A percentile compares a stretch with the other conserved stretches of the same genome.
phyloP scores from a whole-genome alignment of 2,329 filamentous ascomycete genomes.

The Aspergillus phoenicis region DNA sequence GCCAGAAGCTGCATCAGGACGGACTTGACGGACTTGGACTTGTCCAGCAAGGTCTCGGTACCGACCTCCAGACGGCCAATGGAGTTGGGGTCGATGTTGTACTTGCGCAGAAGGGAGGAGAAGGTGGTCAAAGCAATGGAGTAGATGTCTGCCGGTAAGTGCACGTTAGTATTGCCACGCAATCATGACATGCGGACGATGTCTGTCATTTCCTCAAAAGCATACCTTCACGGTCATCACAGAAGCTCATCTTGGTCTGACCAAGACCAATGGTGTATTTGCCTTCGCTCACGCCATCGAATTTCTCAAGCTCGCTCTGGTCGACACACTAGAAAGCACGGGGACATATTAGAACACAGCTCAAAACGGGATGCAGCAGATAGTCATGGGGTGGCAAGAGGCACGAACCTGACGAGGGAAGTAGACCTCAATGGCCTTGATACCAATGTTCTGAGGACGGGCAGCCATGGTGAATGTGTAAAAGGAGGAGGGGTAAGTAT shows the following conservation, averaged over 20 bases:
- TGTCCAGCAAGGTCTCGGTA: conserved; percentile 83
- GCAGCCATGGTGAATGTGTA: conserved; percentile 62
- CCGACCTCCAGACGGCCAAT: conserved; percentile 82
- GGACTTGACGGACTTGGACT: conserved; percentile 88
- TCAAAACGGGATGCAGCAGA: conserved; percentile 4
- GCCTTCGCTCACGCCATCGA: conserved; percentile 77
- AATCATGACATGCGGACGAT: neutral
- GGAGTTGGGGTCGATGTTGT: conserved; percentile 76
- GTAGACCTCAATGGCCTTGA: conserved; percentile 91
- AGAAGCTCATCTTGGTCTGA: conserved; percentile 91
- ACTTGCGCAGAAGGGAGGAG: conserved; percentile 77
- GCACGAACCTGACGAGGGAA: conserved; percentile 77
- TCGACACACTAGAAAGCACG: conserved; percentile 69
- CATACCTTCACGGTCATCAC: conserved; percentile 83
- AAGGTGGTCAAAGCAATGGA: conserved; percentile 78
- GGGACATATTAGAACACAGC: conserved; percentile 19
- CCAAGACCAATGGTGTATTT: conserved; percentile 92
- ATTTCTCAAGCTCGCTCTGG: conserved; percentile 79
- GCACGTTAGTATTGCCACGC: conserved; percentile 12
- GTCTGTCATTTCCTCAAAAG: neutral
- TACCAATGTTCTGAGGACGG: conserved; percentile 84
- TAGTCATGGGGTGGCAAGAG: neutral
- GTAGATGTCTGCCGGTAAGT: conserved; percentile 73
- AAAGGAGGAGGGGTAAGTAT: conserved; percentile 12
- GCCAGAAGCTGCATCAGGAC: conserved; percentile 85